These are phyloP conservation scores for Aspergillus aculeatinus DNA, from an alignment of 2,329 filamentous ascomycete species.

Conservation along the genomic window DNA sequence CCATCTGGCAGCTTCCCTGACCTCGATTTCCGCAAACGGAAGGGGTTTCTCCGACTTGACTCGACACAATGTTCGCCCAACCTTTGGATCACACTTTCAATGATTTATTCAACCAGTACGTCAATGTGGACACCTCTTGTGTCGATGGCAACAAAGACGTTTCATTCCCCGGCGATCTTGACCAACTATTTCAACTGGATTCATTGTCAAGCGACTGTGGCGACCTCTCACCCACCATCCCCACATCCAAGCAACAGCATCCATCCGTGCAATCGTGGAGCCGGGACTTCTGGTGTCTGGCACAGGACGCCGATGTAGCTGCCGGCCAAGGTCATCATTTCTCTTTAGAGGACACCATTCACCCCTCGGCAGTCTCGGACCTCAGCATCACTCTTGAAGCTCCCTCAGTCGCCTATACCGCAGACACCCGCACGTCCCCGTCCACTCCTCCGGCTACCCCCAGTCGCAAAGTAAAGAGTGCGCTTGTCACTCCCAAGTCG, in stretches of 20 bases:
- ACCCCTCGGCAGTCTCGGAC: conserved; percentile 37
- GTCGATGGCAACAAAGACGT: conserved; percentile 50
- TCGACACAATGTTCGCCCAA: conserved; percentile 48
- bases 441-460: conserved; percentile 41
- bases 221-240: conserved; percentile 50
- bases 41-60: conserved; percentile 46
- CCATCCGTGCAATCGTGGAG: conserved; percentile 53
- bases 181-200: conserved; percentile 53
- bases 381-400: conserved; percentile 35
- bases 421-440: conserved; percentile 29
- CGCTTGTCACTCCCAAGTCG: conserved; percentile 39
- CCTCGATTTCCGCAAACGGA: conserved; percentile 38
- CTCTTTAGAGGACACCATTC: conserved; percentile 40
- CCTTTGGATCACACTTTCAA: conserved; percentile 55
- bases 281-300: conserved; percentile 52
- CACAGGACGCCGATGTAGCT: conserved; percentile 48
- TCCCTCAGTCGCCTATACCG: conserved; percentile 22
- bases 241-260: conserved; percentile 45
- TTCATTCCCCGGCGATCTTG: conserved; percentile 50
- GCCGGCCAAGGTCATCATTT: conserved; percentile 30
- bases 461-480: conserved; percentile 39
- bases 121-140: conserved; percentile 57
- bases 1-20: conserved; percentile 16
- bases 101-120: conserved; percentile 64
- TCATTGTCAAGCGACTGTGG: conserved; percentile 53